Base-by-base conservation (phyloP, 495 filamentous ascomycete genomes). In the Aspergillus sclerotiicarbonarius region DNA sequence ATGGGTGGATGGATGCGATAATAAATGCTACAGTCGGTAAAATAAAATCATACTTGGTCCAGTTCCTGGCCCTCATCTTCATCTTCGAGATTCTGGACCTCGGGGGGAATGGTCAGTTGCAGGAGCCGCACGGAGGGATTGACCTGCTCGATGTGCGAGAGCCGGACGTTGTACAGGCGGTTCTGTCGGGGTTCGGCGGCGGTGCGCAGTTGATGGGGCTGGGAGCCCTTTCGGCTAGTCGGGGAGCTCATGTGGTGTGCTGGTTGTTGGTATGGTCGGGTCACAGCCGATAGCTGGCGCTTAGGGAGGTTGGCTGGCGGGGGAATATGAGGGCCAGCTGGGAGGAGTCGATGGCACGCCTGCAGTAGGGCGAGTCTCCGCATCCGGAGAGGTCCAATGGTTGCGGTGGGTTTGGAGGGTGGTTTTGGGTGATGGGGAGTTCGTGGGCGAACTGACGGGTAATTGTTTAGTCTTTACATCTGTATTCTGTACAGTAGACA, bases 141-240 rank as follows among this genome's bases (percentile, higher is more conserved):
- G 54, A 80, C 60, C 51, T 78, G 67, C 19, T 79, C 71, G 30
- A 87, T 72, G 48, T 76, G 66, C 35, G 68, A 72, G 6, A 87
- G 61, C 2, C 62, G 75, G 32, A 82, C 81, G 2, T 62, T 71
- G 64, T 84, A 76, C 30, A 85, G 72, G 18, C 73, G 67, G 60
- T 82, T 71, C 41, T 88, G 84, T 39, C 90, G 87, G 47, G 85
- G 88, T 57, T 91, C 87, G 20, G 79, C 72, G 3, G 87, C 85
- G 8, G 90, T 95, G 53, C 90, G 84, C 62, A 90, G 80, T 54
- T 78, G 71, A 54, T 86, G 83, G 48, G 77, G 76, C 48, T 76
- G 67, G 0, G 74, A 76, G 21, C 66, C 67, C 54, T 71, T 67
- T n/a, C 50, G 59, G 31, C 53, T 66, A 48, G 69, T 64, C 16